Evolutionary conservation across 352 stramenopile genomes (phyloP).

Genomic region (Globisporangium barbulae): DNA sequence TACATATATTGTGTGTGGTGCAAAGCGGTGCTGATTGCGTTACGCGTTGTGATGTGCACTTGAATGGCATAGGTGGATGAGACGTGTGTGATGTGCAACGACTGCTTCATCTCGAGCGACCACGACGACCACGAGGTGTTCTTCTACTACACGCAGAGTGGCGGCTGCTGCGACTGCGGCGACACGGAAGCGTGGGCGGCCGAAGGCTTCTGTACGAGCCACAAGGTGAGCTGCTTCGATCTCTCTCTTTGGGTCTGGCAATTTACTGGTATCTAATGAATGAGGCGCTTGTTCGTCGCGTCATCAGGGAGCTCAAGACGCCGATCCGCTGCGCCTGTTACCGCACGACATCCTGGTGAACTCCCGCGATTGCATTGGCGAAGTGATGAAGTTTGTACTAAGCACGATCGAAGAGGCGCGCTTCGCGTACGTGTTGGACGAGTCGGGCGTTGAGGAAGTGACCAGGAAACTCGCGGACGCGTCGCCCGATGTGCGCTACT

Average conservation of each 20-base stretch:
- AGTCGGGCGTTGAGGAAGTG: slow-evolving; percentile 44
- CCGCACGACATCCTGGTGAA: slow-evolving; percentile 52
- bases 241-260: background rate
- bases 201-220: slow-evolving; percentile 92
- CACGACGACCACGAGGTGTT: slow-evolving; percentile 94
- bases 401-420: slow-evolving; percentile 62
- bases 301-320: slow-evolving; percentile 67
- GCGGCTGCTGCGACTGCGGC: slow-evolving; percentile 98
- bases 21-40: background rate
- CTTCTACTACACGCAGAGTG: slow-evolving; percentile 94
- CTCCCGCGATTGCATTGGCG: slow-evolving; percentile 52
- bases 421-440: slow-evolving; percentile 50
- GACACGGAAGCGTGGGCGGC: slow-evolving; percentile 96
- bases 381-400: slow-evolving; percentile 71
- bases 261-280: background rate
- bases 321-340: slow-evolving; percentile 54
- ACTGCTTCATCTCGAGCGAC: slow-evolving; percentile 94
- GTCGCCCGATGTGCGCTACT: slow-evolving; percentile 67
- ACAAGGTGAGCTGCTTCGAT: slow-evolving; percentile 61
- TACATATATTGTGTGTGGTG: background rate
- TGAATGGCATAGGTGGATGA: slow-evolving; percentile 76
- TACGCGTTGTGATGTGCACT: background rate
- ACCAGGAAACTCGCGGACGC: slow-evolving; percentile 47
- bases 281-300: background rate
- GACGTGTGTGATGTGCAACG: slow-evolving; percentile 97